Evolutionary conservation across 257 asterid genomes (phyloP), one percentile per base, ranked within the genome.

Genomic region (Rehmannia glutinosa): DNA sequence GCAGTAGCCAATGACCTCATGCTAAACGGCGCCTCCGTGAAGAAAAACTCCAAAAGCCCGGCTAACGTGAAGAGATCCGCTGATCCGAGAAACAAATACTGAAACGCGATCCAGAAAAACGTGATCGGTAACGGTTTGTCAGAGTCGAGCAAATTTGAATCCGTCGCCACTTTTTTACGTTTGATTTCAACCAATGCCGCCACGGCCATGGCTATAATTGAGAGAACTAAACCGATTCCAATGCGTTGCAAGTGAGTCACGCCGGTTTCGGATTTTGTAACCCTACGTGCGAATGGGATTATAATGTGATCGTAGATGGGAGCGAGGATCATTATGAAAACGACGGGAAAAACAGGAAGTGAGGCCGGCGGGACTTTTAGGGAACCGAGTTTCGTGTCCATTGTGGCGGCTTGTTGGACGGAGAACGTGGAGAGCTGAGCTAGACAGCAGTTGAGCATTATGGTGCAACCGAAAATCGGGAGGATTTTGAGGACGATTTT

Each of bases 371-470:
- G 98, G 76, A 93, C 84, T 21, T 74, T 84, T 20, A 88, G 45
- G 15, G 86, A 55, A 6, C 96, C 94, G n/a, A 93, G 77, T 10
- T 80, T 75, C 6, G 94, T 90, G 85, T 93, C 47, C 98, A 93
- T 93, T 17, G 95, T 84, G 43, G 98, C 95, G 2, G 98, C 97
- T 80, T 92, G 98, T 35, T 90, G 93, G 69, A 92, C 96, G 0
- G 98, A 93, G 76, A 87, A 93, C 3, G 98, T 93, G 51, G 96
- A 82, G 51, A 93, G 97, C 50, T 93, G 98, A 23, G 98, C 97
- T 0, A 93, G 86, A 69, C 98, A 93, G 54, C 91, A 78, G 72
- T 88, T 93, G 59, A 93, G 90, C 81, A 93, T 79, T 62, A 93
- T 75, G 10, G 98, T 88, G 86, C 91, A 86, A 4, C 82, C 94